Evolutionary conservation across 805 yeast genomes (phyloP).

Genomic region (Metschnikowia cubensis): DNA sequence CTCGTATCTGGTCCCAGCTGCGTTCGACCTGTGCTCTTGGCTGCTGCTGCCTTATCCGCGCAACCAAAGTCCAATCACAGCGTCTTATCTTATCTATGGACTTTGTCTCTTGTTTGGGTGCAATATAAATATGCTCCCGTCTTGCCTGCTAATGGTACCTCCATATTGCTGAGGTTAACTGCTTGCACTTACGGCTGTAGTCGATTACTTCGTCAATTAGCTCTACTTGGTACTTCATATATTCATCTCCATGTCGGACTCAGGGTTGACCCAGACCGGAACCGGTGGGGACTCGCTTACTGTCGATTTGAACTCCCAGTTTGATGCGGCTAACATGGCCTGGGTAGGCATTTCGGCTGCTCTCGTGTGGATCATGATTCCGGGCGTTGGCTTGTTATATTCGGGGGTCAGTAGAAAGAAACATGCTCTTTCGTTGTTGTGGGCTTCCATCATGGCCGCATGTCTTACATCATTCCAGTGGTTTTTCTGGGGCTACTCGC

Average conservation of each 20-base stretch:
- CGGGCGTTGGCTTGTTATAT: slow-evolving; percentile 91
- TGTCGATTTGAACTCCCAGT: slow-evolving; percentile 66
- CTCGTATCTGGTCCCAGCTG: background rate
- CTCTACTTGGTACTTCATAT: background rate
- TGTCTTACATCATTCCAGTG: slow-evolving; percentile 87
- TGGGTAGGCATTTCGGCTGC: slow-evolving; percentile 79
- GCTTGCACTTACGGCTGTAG: background rate
- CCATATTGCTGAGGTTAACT: background rate
- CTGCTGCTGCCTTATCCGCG: background rate
- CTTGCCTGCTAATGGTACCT: background rate
- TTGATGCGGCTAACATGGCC: slow-evolving; percentile 72
- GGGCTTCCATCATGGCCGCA: slow-evolving; percentile 91
- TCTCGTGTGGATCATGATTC: slow-evolving; percentile 93
- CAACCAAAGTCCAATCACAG: background rate
- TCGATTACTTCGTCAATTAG: background rate
- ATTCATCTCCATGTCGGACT: background rate
- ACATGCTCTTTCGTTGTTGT: slow-evolving; percentile 88
- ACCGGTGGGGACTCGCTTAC: slow-evolving; percentile 81
- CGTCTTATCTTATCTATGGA: slow-evolving; percentile 7
- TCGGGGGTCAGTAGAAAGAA: slow-evolving; percentile 93
- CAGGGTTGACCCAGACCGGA: slow-evolving; percentile 47
- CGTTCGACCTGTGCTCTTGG: background rate
- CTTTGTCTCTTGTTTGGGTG: background rate
- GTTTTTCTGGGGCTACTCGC: slow-evolving; percentile 83
- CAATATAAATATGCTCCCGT: slow-evolving; percentile 1